A percentile compares a stretch with the other conserved stretches of the same genome.
Conservation (phyloP, 1,284 basidiomycete genomes). For the Pisolithus thermaeus region DNA sequence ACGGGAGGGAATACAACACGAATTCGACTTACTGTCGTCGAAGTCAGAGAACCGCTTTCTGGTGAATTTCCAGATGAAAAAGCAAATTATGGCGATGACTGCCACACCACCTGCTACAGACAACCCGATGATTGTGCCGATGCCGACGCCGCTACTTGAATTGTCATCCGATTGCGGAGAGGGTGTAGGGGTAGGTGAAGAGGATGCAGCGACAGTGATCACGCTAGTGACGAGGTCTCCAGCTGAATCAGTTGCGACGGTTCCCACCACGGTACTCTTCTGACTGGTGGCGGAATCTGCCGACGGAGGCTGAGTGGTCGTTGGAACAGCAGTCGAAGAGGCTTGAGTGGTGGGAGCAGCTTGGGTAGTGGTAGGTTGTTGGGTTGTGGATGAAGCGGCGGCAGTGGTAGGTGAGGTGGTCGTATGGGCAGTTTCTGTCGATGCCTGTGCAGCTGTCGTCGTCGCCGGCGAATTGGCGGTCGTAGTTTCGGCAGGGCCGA, state of each 20-base stretch:
- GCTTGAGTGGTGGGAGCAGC: neutral
- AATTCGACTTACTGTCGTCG: conserved; percentile 59
- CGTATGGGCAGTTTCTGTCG: neutral
- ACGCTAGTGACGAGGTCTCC: conserved; percentile 19
- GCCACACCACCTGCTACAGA: conserved; percentile 74
- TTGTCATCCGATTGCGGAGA: conserved; percentile 9
- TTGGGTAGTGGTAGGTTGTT: neutral
- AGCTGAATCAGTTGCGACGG: conserved; percentile 20
- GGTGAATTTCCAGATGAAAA: conserved; percentile 79
- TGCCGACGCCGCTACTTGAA: conserved; percentile 35
- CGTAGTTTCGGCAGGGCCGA: neutral
- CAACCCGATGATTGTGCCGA: conserved; percentile 70
- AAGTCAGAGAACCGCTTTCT: conserved; percentile 69
- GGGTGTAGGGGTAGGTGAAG: conserved; percentile 3
- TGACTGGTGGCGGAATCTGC: neutral
- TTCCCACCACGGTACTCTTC: conserved; percentile 13
- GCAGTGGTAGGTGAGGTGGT: neutral
- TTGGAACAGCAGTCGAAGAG: neutral
- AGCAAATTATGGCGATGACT: conserved; percentile 58
- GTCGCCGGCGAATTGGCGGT: conserved; percentile 4
- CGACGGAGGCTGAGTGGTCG: conserved; percentile 2
- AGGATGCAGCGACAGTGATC: conserved; percentile 8
- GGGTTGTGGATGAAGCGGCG: neutral
- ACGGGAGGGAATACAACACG: conserved; percentile 12
- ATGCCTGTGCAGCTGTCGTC: neutral